A percentile compares a stretch with the other conserved stretches of the same genome.
These are phyloP conservation scores for Podospora didyma DNA, from an alignment of 495 filamentous ascomycete species.

Conservation along the genomic window DNA sequence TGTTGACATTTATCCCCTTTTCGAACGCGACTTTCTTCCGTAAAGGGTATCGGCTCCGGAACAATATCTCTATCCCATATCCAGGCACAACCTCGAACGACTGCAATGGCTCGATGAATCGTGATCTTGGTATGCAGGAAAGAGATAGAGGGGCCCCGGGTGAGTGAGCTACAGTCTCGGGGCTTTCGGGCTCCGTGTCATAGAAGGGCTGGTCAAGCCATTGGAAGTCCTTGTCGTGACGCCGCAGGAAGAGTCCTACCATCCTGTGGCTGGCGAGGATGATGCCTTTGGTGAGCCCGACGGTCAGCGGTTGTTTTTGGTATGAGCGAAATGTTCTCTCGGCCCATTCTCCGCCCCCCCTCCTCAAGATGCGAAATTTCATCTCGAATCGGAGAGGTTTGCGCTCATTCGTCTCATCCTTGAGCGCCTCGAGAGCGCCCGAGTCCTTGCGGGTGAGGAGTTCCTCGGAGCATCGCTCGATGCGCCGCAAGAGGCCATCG, in stretches of 20 bases:
- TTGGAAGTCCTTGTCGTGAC: constrained; percentile 40
- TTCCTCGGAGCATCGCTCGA: constrained; percentile 45
- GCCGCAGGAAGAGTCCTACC: constrained; percentile 41
- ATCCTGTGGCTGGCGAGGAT: constrained; percentile 40
- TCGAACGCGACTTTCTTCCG: constrained; percentile 26
- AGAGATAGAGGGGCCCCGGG: constrained; percentile 31
- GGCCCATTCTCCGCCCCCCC: constrained; percentile 38
- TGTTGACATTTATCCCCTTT: constrained; percentile 31
- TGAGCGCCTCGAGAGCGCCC: constrained; percentile 34
- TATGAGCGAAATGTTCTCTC: constrained; percentile 41
- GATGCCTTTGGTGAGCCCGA: constrained; percentile 37
- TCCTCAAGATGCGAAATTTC: constrained; percentile 35
- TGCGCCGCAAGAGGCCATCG: constrained; percentile 39
- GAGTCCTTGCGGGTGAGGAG: constrained; percentile 46
- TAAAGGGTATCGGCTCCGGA: constrained; percentile 34
- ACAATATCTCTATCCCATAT: constrained; percentile 37
- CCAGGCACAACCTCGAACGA: constrained; percentile 40
- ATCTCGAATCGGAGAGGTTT: constrained; percentile 44
- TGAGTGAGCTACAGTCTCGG: constrained; percentile 27
- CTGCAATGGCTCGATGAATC: constrained; percentile 39
- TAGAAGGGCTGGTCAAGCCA: constrained; percentile 37
- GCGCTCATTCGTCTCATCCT: constrained; percentile 27
- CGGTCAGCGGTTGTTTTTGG: constrained; percentile 39
- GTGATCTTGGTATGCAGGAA: constrained; percentile 35
- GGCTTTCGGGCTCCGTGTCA: constrained; percentile 25